phyloP scores from a whole-genome alignment of 306 rosid species.

The Mimosa bimucronata region DNA sequence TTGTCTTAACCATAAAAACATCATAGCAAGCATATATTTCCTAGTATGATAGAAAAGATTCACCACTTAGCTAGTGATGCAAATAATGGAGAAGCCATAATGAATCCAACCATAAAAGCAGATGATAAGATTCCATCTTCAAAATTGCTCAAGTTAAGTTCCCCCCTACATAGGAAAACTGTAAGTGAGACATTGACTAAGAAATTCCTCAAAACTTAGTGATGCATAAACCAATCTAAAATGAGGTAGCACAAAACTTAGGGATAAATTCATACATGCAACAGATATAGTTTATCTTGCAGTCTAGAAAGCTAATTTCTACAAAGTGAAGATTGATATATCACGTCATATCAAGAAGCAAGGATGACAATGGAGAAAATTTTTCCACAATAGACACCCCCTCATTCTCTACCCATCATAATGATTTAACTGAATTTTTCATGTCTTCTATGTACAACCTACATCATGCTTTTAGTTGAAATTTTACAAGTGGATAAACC shows the following conservation, averaged over 20 bases:
- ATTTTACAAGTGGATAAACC: constrained; percentile 4
- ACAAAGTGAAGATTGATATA: neutral
- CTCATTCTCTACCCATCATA: neutral
- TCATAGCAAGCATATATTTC: neutral
- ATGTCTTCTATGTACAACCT: neutral
- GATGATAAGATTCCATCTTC: constrained; percentile 75
- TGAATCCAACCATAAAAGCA: constrained; percentile 79
- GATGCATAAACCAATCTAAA: no score
- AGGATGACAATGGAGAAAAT: constrained; percentile 1
- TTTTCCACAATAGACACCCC: neutral
- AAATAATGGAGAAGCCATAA: constrained; percentile 73
- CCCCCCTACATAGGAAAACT: constrained; percentile 50
- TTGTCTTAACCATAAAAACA: neutral
- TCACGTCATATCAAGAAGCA: constrained; percentile 20
- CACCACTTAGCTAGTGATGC: constrained; percentile 48
- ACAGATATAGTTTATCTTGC: constrained; percentile 1
- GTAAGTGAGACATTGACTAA: constrained; percentile 6
- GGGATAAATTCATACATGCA: neutral
- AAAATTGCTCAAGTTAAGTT: constrained; percentile 65
- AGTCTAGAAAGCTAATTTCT: constrained; percentile 16
- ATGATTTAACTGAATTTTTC: neutral
- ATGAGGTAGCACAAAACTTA: neutral
- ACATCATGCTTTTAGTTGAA: neutral
- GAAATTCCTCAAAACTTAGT: no score
- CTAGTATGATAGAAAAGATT: neutral